Base-by-base conservation (phyloP, 1,139 yeast genomes). In the Sugiyamaella novakii region DNA sequence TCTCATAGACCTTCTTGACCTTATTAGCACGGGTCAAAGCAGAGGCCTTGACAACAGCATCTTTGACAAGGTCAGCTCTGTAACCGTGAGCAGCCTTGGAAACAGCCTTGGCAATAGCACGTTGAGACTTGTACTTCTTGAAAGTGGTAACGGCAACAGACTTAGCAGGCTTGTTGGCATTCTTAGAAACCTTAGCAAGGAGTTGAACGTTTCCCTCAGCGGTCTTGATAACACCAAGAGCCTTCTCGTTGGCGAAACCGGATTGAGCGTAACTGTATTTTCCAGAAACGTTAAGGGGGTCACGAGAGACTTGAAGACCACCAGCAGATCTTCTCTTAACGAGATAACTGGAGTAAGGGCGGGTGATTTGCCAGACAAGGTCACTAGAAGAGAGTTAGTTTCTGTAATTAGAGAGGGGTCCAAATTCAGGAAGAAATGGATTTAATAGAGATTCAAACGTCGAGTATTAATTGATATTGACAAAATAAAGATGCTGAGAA, bases 331-430 rank as follows among this genome's bases (percentile, higher is more conserved):
- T 58, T 61, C 75, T 69, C 74, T 75, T 75, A 57, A 75, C 78
- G 55, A 75, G 67, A 71, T 58, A 75, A 55, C 73, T 60, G 53
- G 74, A 66, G 71, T 75, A 69, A 59, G 67, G 62, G 59, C 76
- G 74, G 70, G 77, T 69, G 49, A 75, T 61, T 60, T 73, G 74
- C 80, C 80, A 75, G 70, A 75, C 63, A 54, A 76, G 71, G 62
- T 76, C 80, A 69, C 72, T 66, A 50, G 49, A 51, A 37, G 46
- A 45, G 31, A 43, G 56, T 53, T 51, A 47, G 54, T 35, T 21
- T 28, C 4, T 4, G n/a, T 28, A 28, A n/a, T n/a, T n/a, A 28
- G 8, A 28, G 15, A 12, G 14, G 14, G n/a, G n/a, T n/a, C n/a
- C n/a, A n/a, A n/a, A n/a, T n/a, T n/a, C n/a, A n/a, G n/a, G n/a